Conservation (phyloP, 2,329 filamentous ascomycete genomes). For the Tetracladium maxilliforme region DNA sequence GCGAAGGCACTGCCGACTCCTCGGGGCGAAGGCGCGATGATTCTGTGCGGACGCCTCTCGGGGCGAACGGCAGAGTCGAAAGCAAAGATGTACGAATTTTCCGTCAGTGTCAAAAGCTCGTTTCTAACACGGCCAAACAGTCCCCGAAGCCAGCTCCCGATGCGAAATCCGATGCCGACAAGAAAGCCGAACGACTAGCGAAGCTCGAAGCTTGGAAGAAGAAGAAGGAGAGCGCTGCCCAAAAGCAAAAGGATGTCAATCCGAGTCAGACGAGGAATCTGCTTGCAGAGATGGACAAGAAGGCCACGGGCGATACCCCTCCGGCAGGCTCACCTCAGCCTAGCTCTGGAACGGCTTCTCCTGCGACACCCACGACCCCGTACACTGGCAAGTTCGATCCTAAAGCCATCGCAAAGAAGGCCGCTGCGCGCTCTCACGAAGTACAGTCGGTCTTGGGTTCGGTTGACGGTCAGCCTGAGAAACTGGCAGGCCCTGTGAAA, state of each 20-base stretch:
- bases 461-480: no score
- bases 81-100: slow-evolving; percentile 37
- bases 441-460: no score
- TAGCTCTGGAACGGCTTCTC: slow-evolving; percentile 32
- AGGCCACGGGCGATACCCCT: slow-evolving; percentile 29
- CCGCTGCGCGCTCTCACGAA: no score
- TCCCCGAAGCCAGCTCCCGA: slow-evolving; percentile 34
- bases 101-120: slow-evolving; percentile 1
- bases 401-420: slow-evolving; percentile 73
- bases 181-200: slow-evolving; percentile 66
- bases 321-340: slow-evolving; percentile 31
- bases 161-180: slow-evolving; percentile 52
- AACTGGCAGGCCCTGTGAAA: no score
- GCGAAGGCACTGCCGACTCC: slow-evolving; percentile 60
- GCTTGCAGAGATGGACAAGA: slow-evolving; percentile 60
- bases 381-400: slow-evolving; percentile 76
- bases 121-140: slow-evolving; percentile 20
- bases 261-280: slow-evolving; percentile 51
- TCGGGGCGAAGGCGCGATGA: slow-evolving; percentile 50
- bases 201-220: slow-evolving; percentile 88
- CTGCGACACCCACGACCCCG: slow-evolving; percentile 29
- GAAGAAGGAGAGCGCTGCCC: slow-evolving; percentile 60
- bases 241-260: slow-evolving; percentile 55
- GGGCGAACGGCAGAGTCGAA: slow-evolving; percentile 31
- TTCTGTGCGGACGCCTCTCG: slow-evolving; percentile 39